phyloP scores from a whole-genome alignment of 306 rosid species.

The Ceratonia siliqua region DNA sequence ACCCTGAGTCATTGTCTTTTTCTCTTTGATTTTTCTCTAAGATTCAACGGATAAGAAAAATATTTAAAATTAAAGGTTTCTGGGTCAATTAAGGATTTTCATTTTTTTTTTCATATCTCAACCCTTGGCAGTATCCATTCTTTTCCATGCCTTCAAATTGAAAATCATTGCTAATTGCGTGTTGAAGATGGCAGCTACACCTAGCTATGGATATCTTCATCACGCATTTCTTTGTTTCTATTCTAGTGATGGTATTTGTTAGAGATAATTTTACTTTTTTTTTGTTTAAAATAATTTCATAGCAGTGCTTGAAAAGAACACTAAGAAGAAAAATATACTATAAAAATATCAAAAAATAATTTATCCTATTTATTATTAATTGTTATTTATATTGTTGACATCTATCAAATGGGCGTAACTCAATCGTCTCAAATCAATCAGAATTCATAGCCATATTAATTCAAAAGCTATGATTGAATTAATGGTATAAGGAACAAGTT shows the following conservation, averaged over 20 bases:
- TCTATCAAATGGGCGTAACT: neutral
- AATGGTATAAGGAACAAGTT: neutral
- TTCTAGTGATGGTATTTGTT: neutral
- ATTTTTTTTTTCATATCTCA: slow-evolving; percentile 25
- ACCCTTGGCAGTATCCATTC: slow-evolving; percentile 10
- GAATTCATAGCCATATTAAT: neutral
- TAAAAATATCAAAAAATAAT: no score
- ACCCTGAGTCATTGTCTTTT: slow-evolving; percentile 32
- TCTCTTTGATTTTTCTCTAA: slow-evolving; percentile 28
- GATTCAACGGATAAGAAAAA: slow-evolving; percentile 40
- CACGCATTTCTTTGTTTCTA: slow-evolving; percentile 28
- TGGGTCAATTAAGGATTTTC: slow-evolving; percentile 36
- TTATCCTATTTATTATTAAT: no score
- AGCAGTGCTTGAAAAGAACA: no score
- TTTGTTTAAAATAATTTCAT: neutral
- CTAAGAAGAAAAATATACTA: no score
- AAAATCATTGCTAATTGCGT: slow-evolving; percentile 43
- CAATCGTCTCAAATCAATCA: neutral
- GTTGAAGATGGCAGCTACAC: slow-evolving; percentile 30
- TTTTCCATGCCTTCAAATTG: slow-evolving; percentile 22
- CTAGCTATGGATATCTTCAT: slow-evolving; percentile 27
- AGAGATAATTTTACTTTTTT: neutral
- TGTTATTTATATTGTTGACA: neutral
- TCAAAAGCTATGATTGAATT: slow-evolving; percentile 15
- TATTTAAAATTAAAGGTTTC: slow-evolving; percentile 31